Evolutionary conservation across 371 early-diverging fungal species (phyloP).

Genomic region (Rhizopus microsporus): DNA sequence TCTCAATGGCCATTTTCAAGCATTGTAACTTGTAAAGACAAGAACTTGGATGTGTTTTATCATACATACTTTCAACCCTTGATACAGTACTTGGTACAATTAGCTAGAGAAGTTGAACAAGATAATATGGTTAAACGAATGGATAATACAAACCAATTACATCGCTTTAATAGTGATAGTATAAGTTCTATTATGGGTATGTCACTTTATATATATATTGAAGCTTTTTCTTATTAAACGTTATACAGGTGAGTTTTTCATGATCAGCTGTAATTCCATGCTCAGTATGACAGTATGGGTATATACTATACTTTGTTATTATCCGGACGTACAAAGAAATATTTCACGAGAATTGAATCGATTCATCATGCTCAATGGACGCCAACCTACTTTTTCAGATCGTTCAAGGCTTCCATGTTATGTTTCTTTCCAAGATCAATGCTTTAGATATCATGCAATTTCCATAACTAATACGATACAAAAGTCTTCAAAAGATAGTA

Average conservation of each 20-base stretch:
- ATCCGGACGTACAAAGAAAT: not conserved
- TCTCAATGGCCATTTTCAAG: conserved; percentile 3
- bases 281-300: not conserved
- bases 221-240: not conserved
- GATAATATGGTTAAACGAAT: conserved; percentile 16
- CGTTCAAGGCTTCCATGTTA: not conserved
- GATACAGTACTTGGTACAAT: not conserved
- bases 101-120: conserved; percentile 6
- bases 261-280: not conserved
- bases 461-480: not conserved
- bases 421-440: not conserved
- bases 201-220: not conserved
- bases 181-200: not conserved
- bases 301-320: not conserved
- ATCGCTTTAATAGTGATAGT: not conserved
- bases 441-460: not conserved
- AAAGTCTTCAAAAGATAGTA: not conserved
- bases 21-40: conserved; percentile 1
- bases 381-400: not conserved
- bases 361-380: not conserved
- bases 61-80: conserved; percentile 1
- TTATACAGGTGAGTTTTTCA: not conserved
- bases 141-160: not conserved
- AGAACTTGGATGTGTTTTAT: conserved; percentile 6
- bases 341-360: not conserved